Base-by-base conservation (phyloP, 1,139 yeast species). In the Debaryomyces robertsiae region DNA sequence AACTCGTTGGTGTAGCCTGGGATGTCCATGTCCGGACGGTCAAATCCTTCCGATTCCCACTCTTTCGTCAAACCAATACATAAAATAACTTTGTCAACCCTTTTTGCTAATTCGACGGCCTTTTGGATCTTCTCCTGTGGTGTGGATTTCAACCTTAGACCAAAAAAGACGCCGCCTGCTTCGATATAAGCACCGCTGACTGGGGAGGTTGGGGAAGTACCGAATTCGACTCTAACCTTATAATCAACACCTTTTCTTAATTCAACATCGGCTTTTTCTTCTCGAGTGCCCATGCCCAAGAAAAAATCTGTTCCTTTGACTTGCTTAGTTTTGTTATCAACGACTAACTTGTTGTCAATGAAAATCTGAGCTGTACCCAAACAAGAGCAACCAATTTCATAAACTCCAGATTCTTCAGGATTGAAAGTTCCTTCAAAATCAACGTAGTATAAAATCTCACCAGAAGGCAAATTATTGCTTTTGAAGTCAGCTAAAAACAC, bases 251-350 rank as follows among this genome's bases (percentile, higher is more conserved):
- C 81, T 43, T 62, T 64, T 39, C 63, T 65, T 46, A 79, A 58
- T 3, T 50, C 32, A 19, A 68, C 50, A 4, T 51, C 41, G 7
- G 69, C 70, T 9, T 52, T 64, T 46, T 64, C 77, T 52, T 78
- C 82, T 19, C 64, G 50, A 27, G 82, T 69, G 36, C 81, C 81
- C 52, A 69, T 58, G n/a, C 77, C 76, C 42, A 64, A 52, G 52
- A 63, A 62, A 59, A 76, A 77, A 3, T 71, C 67, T 24, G 63
- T 60, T 30, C 84, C 85, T 30, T 55, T 57, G 11, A 51, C 63
- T 61, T 81, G 85, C 17, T 67, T 57, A 31, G 79, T 75, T 52
- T 71, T 74, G 61, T 81, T 79, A 54, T 80, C 84, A 44, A 79
- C 79, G 22, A 81, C 64, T 41, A 77, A 59, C 53, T 76, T 56